phyloP scores from a whole-genome alignment of 2,329 filamentous ascomycete genomes.

The Sporothrix euskadiensis region DNA sequence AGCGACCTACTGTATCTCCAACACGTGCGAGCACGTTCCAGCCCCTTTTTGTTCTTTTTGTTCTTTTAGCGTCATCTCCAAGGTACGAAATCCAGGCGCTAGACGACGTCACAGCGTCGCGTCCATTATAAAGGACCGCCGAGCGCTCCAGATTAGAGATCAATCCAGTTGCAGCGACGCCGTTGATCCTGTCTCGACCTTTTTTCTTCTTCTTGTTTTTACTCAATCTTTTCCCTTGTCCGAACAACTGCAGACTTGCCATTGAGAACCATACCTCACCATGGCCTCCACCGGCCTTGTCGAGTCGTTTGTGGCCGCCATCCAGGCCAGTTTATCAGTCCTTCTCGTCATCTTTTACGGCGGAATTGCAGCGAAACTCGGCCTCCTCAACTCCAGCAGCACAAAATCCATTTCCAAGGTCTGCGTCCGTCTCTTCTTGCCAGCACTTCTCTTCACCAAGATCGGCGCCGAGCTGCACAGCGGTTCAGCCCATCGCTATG shows the following conservation, averaged over 20 bases:
- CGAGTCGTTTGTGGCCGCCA: conserved; percentile 47
- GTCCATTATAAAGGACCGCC: background rate
- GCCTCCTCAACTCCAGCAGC: conserved; percentile 41
- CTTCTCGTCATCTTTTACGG: conserved; percentile 51
- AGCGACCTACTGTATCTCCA: conserved; percentile 1
- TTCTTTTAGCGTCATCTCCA: background rate
- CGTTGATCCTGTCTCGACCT: background rate
- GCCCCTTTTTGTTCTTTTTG: too few species aligned
- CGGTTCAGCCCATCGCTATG: conserved; percentile 42
- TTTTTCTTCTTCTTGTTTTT: background rate
- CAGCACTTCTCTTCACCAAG: conserved; percentile 49
- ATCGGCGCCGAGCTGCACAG: conserved; percentile 47
- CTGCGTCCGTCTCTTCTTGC: conserved; percentile 51
- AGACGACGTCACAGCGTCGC: background rate
- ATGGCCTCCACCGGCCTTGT: conserved; percentile 37
- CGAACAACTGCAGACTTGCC: background rate
- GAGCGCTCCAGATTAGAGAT: background rate
- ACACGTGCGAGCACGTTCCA: background rate
- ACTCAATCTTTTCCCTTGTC: background rate
- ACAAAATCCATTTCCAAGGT: conserved; percentile 49
- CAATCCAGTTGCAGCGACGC: background rate
- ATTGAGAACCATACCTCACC: background rate
- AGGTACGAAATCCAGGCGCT: background rate
- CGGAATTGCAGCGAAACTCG: conserved; percentile 43
- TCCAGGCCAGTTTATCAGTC: conserved; percentile 51